These are phyloP conservation scores for Fibroporia radiculosa DNA, from an alignment of 768 basidiomycete genomes.

Conservation along the genomic window DNA sequence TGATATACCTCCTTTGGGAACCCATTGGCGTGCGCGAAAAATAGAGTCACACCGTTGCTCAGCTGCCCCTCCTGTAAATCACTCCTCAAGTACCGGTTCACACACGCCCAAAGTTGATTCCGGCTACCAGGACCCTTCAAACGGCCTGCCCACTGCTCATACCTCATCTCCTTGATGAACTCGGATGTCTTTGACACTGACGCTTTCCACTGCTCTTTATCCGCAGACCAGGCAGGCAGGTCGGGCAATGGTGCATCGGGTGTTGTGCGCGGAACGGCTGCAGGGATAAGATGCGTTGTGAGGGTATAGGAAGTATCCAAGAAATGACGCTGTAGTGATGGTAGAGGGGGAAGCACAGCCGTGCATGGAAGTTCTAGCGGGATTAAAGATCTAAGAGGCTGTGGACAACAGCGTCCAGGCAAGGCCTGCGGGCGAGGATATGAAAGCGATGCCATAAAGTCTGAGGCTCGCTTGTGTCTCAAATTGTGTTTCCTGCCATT, in stretches of 20 bases:
- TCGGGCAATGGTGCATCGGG: constrained; percentile 31
- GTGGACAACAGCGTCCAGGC: not conserved
- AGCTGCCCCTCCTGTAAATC: constrained; percentile 16
- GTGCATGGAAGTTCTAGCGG: not conserved
- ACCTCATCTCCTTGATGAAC: constrained; percentile 25
- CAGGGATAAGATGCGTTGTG: constrained; percentile 49
- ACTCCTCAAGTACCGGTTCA: constrained; percentile 60
- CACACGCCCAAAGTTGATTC: constrained; percentile 54
- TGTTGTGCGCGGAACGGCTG: constrained; percentile 38
- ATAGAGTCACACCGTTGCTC: constrained; percentile 54
- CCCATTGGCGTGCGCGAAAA: constrained; percentile 82
- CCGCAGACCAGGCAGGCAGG: constrained; percentile 22
- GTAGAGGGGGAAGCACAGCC: constrained; percentile 25
- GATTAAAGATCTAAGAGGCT: not conserved
- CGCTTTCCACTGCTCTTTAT: constrained; percentile 25
- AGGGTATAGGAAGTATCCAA: constrained; percentile 30
- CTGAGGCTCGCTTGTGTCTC: constrained; percentile 76
- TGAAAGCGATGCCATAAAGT: not conserved
- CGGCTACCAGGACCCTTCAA: constrained; percentile 16
- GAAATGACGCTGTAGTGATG: constrained; percentile 29
- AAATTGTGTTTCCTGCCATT: too few species aligned
- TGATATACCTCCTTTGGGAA: too few species aligned
- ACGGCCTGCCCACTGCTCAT: constrained; percentile 21
- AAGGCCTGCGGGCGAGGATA: not conserved
- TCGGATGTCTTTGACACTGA: constrained; percentile 17